phyloP scores from a whole-genome alignment of 345 rosid genomes.

The Eucalyptus decipiens region DNA sequence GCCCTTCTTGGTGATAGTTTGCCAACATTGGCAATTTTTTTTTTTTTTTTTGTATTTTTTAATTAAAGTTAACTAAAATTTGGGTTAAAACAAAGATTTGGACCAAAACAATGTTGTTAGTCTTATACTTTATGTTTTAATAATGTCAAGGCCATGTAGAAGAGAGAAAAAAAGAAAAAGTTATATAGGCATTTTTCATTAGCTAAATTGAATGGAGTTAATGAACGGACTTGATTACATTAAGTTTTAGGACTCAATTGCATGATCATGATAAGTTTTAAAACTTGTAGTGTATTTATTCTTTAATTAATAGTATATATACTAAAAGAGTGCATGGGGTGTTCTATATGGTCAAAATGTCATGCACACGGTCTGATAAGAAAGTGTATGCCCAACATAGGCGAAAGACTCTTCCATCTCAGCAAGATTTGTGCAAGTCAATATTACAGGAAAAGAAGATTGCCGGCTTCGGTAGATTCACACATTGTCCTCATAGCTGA shows the following conservation, averaged over 20 bases:
- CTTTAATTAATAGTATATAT: neutral
- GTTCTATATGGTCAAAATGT: neutral
- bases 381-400: neutral
- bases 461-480: neutral
- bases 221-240: rapidly evolving
- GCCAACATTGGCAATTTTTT: neutral
- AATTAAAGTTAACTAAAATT: neutral
- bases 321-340: neutral
- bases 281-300: neutral
- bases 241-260: neutral
- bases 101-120: neutral
- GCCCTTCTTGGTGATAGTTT: neutral
- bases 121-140: neutral
- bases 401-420: neutral
- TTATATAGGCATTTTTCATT: neutral
- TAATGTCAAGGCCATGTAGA: neutral
- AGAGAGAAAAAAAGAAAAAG: neutral
- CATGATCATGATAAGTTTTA: neutral
- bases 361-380: neutral
- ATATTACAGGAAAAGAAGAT: neutral
- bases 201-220: neutral
- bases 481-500: neutral
- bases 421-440: neutral
- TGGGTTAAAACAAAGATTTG: neutral
- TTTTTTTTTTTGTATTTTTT: neutral